These are phyloP conservation scores for Ulota crispa DNA, from an alignment of 225 moss, liverwort and hornwort genomes.

Conservation along the genomic window DNA sequence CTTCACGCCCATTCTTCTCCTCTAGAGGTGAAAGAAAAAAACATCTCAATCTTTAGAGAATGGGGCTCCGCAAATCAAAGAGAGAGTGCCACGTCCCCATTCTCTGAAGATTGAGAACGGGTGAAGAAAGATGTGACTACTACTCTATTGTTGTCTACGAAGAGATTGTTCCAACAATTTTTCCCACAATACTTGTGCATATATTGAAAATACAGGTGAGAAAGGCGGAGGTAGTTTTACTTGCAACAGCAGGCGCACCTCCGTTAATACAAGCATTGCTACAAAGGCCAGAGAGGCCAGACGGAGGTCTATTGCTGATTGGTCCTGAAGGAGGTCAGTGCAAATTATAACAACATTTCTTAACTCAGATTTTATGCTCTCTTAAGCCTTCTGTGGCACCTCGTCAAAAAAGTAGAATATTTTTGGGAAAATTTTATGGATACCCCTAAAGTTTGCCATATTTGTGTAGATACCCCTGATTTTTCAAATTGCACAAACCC, in stretches of 20 bases:
- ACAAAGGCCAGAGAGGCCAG: slow-evolving; percentile 23
- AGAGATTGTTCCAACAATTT: not conserved
- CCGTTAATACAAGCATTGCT: slow-evolving; percentile 55
- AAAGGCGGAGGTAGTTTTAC: slow-evolving; percentile 58
- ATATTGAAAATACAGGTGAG: slow-evolving; percentile 49
- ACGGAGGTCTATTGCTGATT: slow-evolving; percentile 65
- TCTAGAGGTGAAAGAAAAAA: too few species aligned
- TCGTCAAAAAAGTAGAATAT: fast-evolving
- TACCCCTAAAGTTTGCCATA: too few species aligned
- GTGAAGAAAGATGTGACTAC: too few species aligned
- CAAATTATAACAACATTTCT: not conserved
- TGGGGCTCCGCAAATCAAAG: too few species aligned
- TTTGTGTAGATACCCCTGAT: too few species aligned
- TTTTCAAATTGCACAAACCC: too few species aligned
- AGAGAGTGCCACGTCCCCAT: too few species aligned
- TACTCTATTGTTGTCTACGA: too few species aligned
- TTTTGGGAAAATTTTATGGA: not conserved
- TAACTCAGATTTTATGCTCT: not conserved
- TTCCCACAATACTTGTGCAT: not conserved
- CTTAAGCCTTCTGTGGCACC: not conserved
- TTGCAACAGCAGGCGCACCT: slow-evolving; percentile 77
- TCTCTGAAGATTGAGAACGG: too few species aligned
- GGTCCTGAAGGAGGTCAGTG: slow-evolving; percentile 88
- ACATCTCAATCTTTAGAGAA: too few species aligned
- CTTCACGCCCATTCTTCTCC: too few species aligned